Conservation (phyloP, 2,329 filamentous ascomycete species). For the Pseudopyricularia cyperi region DNA sequence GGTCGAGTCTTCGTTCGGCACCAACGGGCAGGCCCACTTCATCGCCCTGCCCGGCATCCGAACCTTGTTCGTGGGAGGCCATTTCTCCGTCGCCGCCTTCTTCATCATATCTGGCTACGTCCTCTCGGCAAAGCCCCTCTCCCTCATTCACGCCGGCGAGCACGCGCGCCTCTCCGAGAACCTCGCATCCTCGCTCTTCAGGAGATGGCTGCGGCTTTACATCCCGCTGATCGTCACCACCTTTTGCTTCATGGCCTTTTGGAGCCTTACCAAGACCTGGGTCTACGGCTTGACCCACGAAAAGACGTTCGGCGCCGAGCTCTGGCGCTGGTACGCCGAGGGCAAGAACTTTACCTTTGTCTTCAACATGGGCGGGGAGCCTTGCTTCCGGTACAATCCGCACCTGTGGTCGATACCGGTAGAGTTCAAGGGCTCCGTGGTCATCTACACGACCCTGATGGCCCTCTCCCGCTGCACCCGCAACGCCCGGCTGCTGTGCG, state of each 20-base stretch:
- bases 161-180: slow-evolving; percentile 26
- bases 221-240: slow-evolving; percentile 40
- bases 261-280: slow-evolving; percentile 36
- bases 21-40: slow-evolving; percentile 33
- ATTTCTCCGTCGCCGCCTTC: slow-evolving; percentile 44
- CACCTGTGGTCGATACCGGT: slow-evolving; percentile 53
- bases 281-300: slow-evolving; percentile 18
- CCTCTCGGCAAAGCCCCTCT: slow-evolving; percentile 34
- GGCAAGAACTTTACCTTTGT: slow-evolving; percentile 59
- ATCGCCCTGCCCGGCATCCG: slow-evolving; percentile 43
- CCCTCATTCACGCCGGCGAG: slow-evolving; percentile 30
- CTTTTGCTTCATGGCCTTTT: slow-evolving; percentile 36
- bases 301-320: slow-evolving; percentile 29
- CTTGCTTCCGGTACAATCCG: slow-evolving; percentile 44
- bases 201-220: slow-evolving; percentile 35
- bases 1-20: slow-evolving; percentile 41
- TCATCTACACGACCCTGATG: slow-evolving; percentile 43
- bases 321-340: slow-evolving; percentile 37
- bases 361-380: slow-evolving; percentile 42
- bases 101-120: slow-evolving; percentile 38
- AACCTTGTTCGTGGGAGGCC: slow-evolving; percentile 46
- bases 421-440: slow-evolving; percentile 50
- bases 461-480: slow-evolving; percentile 42
- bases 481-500: slow-evolving; percentile 40
- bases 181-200: slow-evolving; percentile 31